Base-by-base conservation (phyloP, 1,284 basidiomycete species). In the Puccinia horiana region DNA sequence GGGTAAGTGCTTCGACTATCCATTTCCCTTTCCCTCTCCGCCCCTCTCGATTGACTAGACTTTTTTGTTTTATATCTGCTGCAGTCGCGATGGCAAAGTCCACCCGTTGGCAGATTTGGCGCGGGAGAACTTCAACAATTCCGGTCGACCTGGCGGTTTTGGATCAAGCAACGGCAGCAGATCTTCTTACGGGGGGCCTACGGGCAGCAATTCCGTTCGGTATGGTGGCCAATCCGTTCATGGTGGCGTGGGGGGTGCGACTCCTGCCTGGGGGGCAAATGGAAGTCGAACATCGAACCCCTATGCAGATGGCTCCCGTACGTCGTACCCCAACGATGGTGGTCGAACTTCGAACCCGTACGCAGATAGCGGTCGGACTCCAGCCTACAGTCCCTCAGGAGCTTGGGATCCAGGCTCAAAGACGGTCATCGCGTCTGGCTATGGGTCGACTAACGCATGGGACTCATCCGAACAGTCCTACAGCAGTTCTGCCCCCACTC, bases 331-430 rank as follows among this genome's bases (percentile, higher is more conserved):
- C 20, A 88, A 86, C 14, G 89, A 88, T 26, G 89, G 89, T 58
- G 88, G 90, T 9, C 88, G 89, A 75, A 93, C 92, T 23, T 92
- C 92, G 4, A 93, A 93, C 86, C 92, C 92, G 0, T 92, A 93
- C 84, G 90, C 89, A 0, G 83, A 84, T 58, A 88, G 89, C 54
- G 88, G 89, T 23, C 82, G 84, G 73, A 86, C 85, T 72, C 85
- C 85, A 18, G 84, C 85, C 20, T 85, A 86, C 82, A 86, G 84
- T 11, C 86, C 83, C 56, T 86, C 87, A 40, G 87, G 88, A 37
- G 83, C 82, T 0, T 83, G 85, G 52, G 88, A 88, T 16, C 88
- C 88, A 1, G 87, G 85, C 0, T 88, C 80, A 8, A 82, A 69
- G 85, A 84, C 84, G 47, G 84, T 83, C 8, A 74, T 82, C 16